Evolutionary conservation across 179 eudicot species (phyloP), one percentile per base, ranked within the genome.

Genomic region (Heliamphora pulchella): DNA sequence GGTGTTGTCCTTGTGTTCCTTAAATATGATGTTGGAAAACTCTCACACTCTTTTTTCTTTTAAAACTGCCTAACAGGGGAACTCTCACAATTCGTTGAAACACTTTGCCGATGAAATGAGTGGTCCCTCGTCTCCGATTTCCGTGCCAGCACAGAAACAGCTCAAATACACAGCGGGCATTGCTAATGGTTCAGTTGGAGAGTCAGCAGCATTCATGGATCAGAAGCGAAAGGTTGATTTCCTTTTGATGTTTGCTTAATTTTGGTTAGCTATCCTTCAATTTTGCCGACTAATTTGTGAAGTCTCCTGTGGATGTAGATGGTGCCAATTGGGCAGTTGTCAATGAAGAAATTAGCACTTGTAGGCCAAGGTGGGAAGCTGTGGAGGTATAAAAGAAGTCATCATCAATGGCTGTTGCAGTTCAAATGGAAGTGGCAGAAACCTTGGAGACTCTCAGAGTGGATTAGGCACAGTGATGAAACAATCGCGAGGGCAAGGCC

Each of bases 361-460:
- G 94, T 85, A 4, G 98, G 98, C 68, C 97, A 96, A 82, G 92
- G 88, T 71, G 96, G 98, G 43, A 96, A 96, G 84, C 85, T 96
- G 65, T 96, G 99, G 99, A 94, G 96, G 85, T 96, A 97, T 98
- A 96, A 96, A 81, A 91, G 99, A 86, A 96, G 99, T 85, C 98
- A 96, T 87, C 99, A 94, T 78, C 99, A 94, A 82, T 96, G 99
- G 99, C 83, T 92, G 74, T 78, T 96, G 78, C 99, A 96, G 85
- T 96, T 94, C 84, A 96, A 96, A 85, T 96, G 99, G 99, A 96
- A 96, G 84, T 96, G 99, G 99, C 99, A 96, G 87, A 96, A 96
- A 87, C 99, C 99, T 20, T 96, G 99, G 99, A 91, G 84, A 89
- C 92, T 96, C 54, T 96, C 99, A 4, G 99, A 96, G 80, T 91